Evolutionary conservation across 257 asterid genomes (phyloP), one percentile per base, ranked within the genome.

Genomic region (Solanum chmielewskii): DNA sequence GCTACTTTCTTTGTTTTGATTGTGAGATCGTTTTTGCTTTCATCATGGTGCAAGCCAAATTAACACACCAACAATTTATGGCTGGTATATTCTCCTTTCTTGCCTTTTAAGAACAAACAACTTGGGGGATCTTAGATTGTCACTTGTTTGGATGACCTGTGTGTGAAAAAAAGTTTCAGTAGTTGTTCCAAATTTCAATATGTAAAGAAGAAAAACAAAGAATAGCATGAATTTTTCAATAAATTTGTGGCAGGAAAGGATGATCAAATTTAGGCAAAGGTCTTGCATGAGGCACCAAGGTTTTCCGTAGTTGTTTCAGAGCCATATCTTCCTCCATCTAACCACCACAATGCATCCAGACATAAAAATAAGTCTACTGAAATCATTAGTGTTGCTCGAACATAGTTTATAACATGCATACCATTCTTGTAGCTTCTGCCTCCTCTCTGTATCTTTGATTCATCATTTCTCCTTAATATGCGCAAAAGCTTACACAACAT

Each of bases 261-360:
- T 91, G 89, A 64, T 91, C 87, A 60, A 94, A 97, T 8, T 92
- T 93, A 5, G 99, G 99, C 41, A 94, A 96, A 1, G 98, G 97
- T 90, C 96, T 93, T 74, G 98, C 97, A 88, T 95, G 99, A 42
- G 97, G 98, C 56, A 97, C 95, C 88, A 97, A 88, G 21, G 98
- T 94, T 89, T 95, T 91, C 80, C 99, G 83, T 77, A 94, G 47
- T 89, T 95, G 98, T 88, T 97, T 97, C 93, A 97, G 85, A 35
- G 99, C 99, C 92, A 93, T 97, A 89, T 97, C 99, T 85, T 97
- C 99, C 91, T 97, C 98, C 98, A 95, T 93, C 99, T 96, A 69
- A 35, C 64, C 82, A 70, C 11, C 82, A 78, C 18, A 7, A 27
- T 27, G 35, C 35, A 33, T 33, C 35, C 35, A 33, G 35, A 33